These are phyloP conservation scores for Arabidopsis hybrid DNA, from an alignment of 441 rosid genomes.

Conservation along the genomic window DNA sequence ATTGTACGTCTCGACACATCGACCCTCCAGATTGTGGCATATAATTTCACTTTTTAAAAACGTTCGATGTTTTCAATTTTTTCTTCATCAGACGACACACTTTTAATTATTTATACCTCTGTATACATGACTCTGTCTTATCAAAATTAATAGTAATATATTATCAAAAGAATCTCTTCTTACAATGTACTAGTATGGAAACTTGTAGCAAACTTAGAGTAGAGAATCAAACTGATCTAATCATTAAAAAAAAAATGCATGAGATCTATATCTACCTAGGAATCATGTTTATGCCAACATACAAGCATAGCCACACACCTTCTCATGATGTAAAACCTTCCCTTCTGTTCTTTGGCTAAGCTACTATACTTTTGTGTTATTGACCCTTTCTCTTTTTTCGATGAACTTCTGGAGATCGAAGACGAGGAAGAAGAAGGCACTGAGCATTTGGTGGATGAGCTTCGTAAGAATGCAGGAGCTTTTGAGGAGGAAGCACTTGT, in stretches of 20 bases:
- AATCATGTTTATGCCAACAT: slow-evolving; percentile 97
- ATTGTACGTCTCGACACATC: slow-evolving; percentile 38
- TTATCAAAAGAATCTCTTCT: slow-evolving; percentile 47
- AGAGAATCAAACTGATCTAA: slow-evolving; percentile 47
- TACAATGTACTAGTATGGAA: slow-evolving; percentile 51
- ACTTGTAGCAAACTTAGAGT: slow-evolving; percentile 48
- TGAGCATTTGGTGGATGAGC: slow-evolving; percentile 74
- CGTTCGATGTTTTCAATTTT: slow-evolving; percentile 40
- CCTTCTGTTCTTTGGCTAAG: slow-evolving; percentile 95
- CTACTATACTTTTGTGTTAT: slow-evolving; percentile 76
- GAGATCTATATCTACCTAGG: slow-evolving; percentile 51
- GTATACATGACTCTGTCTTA: slow-evolving; percentile 33
- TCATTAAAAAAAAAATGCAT: slow-evolving; percentile 36
- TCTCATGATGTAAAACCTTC: slow-evolving; percentile 95
- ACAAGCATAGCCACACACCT: slow-evolving; percentile 99
- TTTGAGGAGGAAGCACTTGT: slow-evolving; percentile 69
- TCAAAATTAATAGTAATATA: slow-evolving; percentile 37
- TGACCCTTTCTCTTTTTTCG: slow-evolving; percentile 58
- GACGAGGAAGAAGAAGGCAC: slow-evolving; percentile 46
- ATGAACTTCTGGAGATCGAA: slow-evolving; percentile 61
- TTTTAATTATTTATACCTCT: slow-evolving; percentile 22
- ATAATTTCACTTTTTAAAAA: slow-evolving; percentile 7
- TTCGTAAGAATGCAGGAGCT: slow-evolving; percentile 61
- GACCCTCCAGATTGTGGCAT: slow-evolving; percentile 44
- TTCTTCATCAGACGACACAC: slow-evolving; percentile 19